Evolutionary conservation across 805 yeast genomes (phyloP), one percentile per base, ranked within the genome.

Genomic region (Lachancea quebecensis): DNA sequence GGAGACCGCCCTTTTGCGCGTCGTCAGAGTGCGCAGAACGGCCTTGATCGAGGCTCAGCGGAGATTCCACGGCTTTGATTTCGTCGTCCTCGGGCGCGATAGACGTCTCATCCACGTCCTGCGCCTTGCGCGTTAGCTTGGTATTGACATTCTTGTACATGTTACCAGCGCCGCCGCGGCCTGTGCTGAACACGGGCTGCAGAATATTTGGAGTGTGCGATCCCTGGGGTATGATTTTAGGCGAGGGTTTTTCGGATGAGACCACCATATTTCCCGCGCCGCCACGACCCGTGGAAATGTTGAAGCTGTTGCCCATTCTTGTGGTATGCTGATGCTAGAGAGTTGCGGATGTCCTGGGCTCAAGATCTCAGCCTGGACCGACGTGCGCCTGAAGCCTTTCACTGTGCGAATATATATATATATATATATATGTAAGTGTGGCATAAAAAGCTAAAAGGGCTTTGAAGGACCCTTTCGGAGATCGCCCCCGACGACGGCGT

Each of bases 131-230:
- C 4, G 86, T 73, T 40, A 76, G 55, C 40, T 72, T 70, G 1
- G 82, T 77, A 58, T 82, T 79, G 31, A 71, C 71, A 60, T 82
- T 83, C 50, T 69, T 72, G 45, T 79, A 66, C 85, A 83, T 83
- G 56, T 83, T 83, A 4, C 91, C 91, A 41, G 77, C 80, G 6
- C 91, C 91, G 6, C 91, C 91, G 52, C 91, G 71, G 16, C 90
- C 91, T 1, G 89, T 83, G 38, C 85, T 73, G 56, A 78, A 75
- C 21, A 77, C 74, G 27, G 75, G 74, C 15, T 75, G 74, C 18
- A 75, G 61, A 29, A 79, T 68, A 54, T 68, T 74, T 25, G 89
- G 88, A 12, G 84, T 77, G 50, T 73, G 76, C 3, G 80, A 73
- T 2, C 85, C 84, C 51, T 74, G 78, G 2, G 77, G 77, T 2